Conservation (phyloP, 306 rosid genomes). For the Pyrus communis region DNA sequence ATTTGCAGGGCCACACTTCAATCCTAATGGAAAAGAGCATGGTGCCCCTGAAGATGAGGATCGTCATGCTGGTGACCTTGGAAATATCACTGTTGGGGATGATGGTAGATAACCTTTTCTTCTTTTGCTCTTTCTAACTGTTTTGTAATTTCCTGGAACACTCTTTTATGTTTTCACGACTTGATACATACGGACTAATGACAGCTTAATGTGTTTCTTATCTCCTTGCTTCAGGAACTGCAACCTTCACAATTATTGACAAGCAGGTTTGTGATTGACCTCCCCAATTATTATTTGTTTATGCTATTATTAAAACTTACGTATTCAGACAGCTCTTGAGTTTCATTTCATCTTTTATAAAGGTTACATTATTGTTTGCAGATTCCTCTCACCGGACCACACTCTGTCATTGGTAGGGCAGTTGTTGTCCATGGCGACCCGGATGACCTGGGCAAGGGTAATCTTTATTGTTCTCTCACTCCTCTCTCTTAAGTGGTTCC, state of each 20-base stretch:
- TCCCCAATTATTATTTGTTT: neutral
- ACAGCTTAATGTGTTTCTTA: constrained; percentile 18
- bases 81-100: constrained; percentile 69
- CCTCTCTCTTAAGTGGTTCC: neutral
- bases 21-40: constrained; percentile 70
- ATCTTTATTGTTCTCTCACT: neutral
- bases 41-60: constrained; percentile 76
- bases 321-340: neutral
- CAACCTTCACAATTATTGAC: constrained; percentile 56
- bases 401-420: constrained; percentile 89
- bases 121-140: neutral
- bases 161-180: neutral
- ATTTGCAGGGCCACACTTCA: constrained; percentile 73
- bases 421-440: constrained; percentile 92
- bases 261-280: constrained; percentile 42
- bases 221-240: constrained; percentile 56
- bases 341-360: neutral
- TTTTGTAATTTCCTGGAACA: neutral
- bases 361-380: constrained; percentile 22
- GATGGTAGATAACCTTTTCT: constrained; percentile 46
- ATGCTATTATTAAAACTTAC: neutral
- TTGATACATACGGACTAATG: no score
- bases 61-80: constrained; percentile 98
- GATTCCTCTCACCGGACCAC: constrained; percentile 85
- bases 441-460: constrained; percentile 97